phyloP scores from a whole-genome alignment of 257 asterid genomes.

The Rauvolfia tetraphylla region DNA sequence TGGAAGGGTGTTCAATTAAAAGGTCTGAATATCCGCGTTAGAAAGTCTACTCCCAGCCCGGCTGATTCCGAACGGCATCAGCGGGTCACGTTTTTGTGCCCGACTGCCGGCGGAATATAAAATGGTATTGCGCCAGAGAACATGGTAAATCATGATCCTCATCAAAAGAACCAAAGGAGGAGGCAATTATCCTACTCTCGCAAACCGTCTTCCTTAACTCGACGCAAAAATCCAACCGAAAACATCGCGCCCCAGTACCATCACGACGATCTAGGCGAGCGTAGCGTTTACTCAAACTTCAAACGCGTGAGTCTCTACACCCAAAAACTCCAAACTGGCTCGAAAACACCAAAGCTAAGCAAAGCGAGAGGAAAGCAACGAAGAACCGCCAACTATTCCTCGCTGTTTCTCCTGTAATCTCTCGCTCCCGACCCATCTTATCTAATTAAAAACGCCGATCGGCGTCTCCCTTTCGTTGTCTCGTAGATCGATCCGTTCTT shows the following conservation, averaged over 20 bases:
- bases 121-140: neutral
- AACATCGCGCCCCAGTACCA: neutral
- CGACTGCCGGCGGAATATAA: neutral
- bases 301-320: constrained; percentile 4
- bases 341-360: constrained; percentile 1
- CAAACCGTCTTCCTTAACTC: neutral
- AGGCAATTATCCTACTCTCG: constrained; percentile 13
- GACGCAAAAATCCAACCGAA: constrained; percentile 1
- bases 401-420: constrained; percentile 12
- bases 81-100: neutral
- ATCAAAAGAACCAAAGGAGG: constrained; percentile 1
- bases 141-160: neutral
- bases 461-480: too few relatives aligned
- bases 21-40: too few relatives aligned
- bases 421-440: neutral
- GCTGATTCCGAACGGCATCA: neutral
- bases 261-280: neutral
- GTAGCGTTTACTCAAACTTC: neutral
- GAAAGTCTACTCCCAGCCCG: neutral
- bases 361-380: neutral
- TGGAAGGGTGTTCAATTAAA: too few relatives aligned
- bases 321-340: neutral
- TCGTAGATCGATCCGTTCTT: constrained; percentile 4
- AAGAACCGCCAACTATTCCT: constrained; percentile 22
- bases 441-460: neutral